Evolutionary conservation across 306 rosid species (phyloP).

Genomic region (Geum urbanum): DNA sequence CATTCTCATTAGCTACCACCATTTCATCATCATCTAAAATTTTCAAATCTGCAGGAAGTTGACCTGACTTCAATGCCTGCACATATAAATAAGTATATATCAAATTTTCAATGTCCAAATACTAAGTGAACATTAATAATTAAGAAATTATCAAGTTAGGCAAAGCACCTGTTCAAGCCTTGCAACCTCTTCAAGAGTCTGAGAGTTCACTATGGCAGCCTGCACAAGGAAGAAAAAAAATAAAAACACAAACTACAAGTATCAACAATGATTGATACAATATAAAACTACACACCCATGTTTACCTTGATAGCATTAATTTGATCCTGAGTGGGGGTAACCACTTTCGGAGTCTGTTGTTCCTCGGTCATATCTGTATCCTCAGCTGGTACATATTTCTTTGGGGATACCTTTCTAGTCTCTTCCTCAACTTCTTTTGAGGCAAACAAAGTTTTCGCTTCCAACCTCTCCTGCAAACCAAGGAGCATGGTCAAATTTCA

Average conservation of each 20-base stretch:
- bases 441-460: slow-evolving; percentile 67
- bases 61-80: slow-evolving; percentile 90
- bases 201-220: slow-evolving; percentile 99
- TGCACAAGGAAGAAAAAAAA: slow-evolving; percentile 26
- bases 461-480: slow-evolving; percentile 70
- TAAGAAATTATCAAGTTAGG: background rate
- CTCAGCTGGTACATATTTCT: slow-evolving; percentile 39
- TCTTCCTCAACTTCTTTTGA: slow-evolving; percentile 70
- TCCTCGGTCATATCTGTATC: slow-evolving; percentile 57
- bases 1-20: slow-evolving; percentile 23
- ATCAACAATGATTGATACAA: background rate
- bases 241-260: background rate
- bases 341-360: slow-evolving; percentile 47
- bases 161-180: slow-evolving; percentile 88
- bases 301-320: slow-evolving; percentile 87
- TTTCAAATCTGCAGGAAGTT: slow-evolving; percentile 73
- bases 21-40: slow-evolving; percentile 41
- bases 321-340: slow-evolving; percentile 89
- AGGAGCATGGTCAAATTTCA: slow-evolving; percentile 17
- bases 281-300: background rate
- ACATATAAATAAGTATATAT: slow-evolving; percentile 21
- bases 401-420: slow-evolving; percentile 49
- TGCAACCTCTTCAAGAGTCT: slow-evolving; percentile 97
- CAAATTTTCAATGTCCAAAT: background rate
- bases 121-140: slow-evolving; percentile 7